These are phyloP conservation scores for Auricularia sp. DNA, from an alignment of 768 basidiomycete species.

Conservation along the genomic window DNA sequence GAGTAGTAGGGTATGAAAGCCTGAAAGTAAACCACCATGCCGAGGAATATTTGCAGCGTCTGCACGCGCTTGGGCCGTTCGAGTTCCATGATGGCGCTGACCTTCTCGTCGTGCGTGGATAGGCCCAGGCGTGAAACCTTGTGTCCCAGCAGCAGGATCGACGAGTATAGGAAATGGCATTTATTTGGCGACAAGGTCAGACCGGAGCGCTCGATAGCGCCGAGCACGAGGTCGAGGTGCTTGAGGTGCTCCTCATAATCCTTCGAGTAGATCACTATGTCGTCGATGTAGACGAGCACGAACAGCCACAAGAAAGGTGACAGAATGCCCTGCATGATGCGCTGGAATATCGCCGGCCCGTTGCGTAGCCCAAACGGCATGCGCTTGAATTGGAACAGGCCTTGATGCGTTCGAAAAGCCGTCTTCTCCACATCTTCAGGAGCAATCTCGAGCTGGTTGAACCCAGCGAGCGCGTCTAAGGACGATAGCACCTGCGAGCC, in stretches of 20 bases:
- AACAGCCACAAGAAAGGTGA: slow-evolving; percentile 1
- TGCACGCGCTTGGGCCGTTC: slow-evolving; percentile 14
- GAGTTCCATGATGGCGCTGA: slow-evolving; percentile 24
- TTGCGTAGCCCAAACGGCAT: slow-evolving; percentile 33
- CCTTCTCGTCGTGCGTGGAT: slow-evolving; percentile 29
- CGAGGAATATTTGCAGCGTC: slow-evolving; percentile 26
- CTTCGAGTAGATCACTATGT: slow-evolving; percentile 16
- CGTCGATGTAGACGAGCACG: neutral
- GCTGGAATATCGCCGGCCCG: neutral
- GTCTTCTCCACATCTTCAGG: slow-evolving; percentile 23
- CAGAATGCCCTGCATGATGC: slow-evolving; percentile 4
- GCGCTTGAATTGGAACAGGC: slow-evolving; percentile 30
- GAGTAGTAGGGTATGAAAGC: slow-evolving; percentile 26
- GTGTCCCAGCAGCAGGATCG: slow-evolving; percentile 19
- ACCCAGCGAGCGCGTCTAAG: slow-evolving; percentile 30
- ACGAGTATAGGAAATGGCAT: slow-evolving; percentile 20
- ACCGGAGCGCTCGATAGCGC: slow-evolving; percentile 6
- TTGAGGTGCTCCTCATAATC: slow-evolving; percentile 19
- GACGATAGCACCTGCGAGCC: slow-evolving; percentile 25
- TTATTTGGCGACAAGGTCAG: slow-evolving; percentile 14
- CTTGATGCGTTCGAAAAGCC: slow-evolving; percentile 30
- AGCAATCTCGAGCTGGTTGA: slow-evolving; percentile 28
- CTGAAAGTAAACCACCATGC: slow-evolving; percentile 31
- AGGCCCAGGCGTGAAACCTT: slow-evolving; percentile 23
- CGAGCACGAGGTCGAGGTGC: slow-evolving; percentile 16